phyloP scores from a whole-genome alignment of 2,329 filamentous ascomycete species.

The Phialophora expanda region DNA sequence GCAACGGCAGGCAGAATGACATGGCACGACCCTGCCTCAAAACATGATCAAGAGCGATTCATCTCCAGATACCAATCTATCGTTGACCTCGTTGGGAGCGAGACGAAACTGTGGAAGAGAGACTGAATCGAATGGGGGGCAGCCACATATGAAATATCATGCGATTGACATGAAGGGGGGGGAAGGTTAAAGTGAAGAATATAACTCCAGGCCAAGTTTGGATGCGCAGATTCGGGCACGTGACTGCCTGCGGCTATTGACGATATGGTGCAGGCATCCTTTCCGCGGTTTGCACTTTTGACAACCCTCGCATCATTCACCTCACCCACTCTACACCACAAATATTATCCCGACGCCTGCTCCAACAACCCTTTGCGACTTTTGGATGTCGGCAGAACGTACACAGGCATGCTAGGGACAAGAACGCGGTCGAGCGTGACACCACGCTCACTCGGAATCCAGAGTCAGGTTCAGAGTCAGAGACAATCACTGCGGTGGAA shows the following conservation, averaged over 20 bases:
- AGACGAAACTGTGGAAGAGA: not conserved
- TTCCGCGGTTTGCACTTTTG: constrained; percentile 20
- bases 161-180: not conserved
- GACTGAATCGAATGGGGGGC: not conserved
- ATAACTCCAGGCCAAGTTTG: not conserved
- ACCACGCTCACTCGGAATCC: constrained; percentile 33
- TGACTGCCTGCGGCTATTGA: constrained; percentile 21
- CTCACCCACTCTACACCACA: constrained; percentile 16
- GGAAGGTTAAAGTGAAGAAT: not conserved
- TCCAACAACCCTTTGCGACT: constrained; percentile 14
- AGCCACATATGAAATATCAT: not conserved
- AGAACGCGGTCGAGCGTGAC: constrained; percentile 31
- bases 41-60: not conserved
- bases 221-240: constrained; percentile 14
- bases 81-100: not conserved
- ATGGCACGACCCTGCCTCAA: not conserved
- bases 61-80: not conserved
- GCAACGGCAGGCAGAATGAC: not conserved
- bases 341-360: constrained; percentile 13
- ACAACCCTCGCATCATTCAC: constrained; percentile 26
- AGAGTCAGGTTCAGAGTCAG: constrained; percentile 22
- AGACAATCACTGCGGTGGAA: constrained; percentile 26
- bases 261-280: constrained; percentile 23
- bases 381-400: constrained; percentile 19
- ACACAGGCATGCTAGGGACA: constrained; percentile 37